Conservation (phyloP, 2,329 filamentous ascomycete genomes). For the Talaromyces atroroseus region DNA sequence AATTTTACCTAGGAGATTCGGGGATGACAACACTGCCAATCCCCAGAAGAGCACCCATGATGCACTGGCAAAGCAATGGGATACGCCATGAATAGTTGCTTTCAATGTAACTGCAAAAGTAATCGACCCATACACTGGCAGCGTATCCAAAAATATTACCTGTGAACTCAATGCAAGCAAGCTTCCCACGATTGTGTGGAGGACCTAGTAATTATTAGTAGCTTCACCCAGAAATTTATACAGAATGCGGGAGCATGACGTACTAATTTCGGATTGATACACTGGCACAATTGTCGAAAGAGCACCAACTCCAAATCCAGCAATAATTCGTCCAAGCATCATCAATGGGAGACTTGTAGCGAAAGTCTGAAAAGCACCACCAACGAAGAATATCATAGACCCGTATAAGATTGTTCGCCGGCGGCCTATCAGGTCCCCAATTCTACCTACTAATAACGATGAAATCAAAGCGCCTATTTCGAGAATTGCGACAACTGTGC, state of each 20-base stretch:
- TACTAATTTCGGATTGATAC: slow-evolving; percentile 78
- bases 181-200: slow-evolving; percentile 88
- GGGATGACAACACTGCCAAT: slow-evolving; percentile 87
- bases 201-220: slow-evolving; percentile 54
- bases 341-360: slow-evolving; percentile 85
- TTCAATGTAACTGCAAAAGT: slow-evolving; percentile 87
- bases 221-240: background rate
- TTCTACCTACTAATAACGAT: slow-evolving; percentile 75
- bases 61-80: slow-evolving; percentile 83
- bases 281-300: slow-evolving; percentile 88
- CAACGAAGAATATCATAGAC: slow-evolving; percentile 77
- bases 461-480: slow-evolving; percentile 90
- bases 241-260: background rate
- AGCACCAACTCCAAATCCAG: slow-evolving; percentile 80
- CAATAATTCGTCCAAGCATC: slow-evolving; percentile 73
- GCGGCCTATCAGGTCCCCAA: slow-evolving; percentile 88
- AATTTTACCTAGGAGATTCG: slow-evolving; percentile 80
- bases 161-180: slow-evolving; percentile 96
- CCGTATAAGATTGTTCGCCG: slow-evolving; percentile 89
- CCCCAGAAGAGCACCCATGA: slow-evolving; percentile 84
- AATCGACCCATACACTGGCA: slow-evolving; percentile 97
- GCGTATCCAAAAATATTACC: slow-evolving; percentile 96
- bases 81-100: slow-evolving; percentile 84
- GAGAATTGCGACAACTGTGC: slow-evolving; percentile 96
- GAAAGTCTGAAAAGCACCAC: slow-evolving; percentile 78